Evolutionary conservation across 768 basidiomycete species (phyloP).

Genomic region (Lactifluus hygrophoroides): DNA sequence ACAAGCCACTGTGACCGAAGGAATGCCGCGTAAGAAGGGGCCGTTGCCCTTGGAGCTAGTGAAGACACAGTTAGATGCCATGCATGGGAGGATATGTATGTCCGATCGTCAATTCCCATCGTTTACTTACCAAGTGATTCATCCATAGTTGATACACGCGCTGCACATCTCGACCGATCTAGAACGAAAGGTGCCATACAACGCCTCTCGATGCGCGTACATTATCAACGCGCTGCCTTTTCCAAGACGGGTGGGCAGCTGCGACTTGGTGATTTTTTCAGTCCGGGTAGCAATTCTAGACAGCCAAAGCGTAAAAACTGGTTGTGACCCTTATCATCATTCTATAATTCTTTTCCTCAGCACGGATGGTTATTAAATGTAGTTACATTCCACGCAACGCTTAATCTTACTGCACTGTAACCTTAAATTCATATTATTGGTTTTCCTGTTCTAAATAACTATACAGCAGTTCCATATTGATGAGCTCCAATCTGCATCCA

Average conservation of each 20-base stretch:
- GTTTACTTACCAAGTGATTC: neutral
- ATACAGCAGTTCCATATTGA: neutral
- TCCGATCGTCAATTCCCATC: conserved; percentile 2
- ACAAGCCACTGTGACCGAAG: conserved; percentile 1
- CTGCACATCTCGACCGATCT: conserved; percentile 68
- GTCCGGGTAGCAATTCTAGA: conserved; percentile 1
- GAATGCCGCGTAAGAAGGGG: conserved; percentile 27
- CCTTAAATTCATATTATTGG: neutral
- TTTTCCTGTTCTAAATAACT: neutral
- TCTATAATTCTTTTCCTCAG: conserved; percentile 9
- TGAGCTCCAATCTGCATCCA: too few relatives aligned
- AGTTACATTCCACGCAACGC: neutral
- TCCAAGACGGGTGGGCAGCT: conserved; percentile 21
- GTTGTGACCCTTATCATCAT: neutral
- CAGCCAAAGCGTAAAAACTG: conserved; percentile 5
- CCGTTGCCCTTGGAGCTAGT: conserved; percentile 43
- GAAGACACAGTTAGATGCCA: conserved; percentile 37
- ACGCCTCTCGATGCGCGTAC: conserved; percentile 50
- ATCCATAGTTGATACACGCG: conserved; percentile 56
- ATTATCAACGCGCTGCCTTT: conserved; percentile 46
- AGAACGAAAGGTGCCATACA: conserved; percentile 63
- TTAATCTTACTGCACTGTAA: neutral
- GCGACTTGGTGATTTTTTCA: conserved; percentile 10
- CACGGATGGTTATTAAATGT: conserved; percentile 25
- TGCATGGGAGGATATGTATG: conserved; percentile 59